Evolutionary conservation across 192 early-diverging fungal genomes (phyloP).

Genomic region (Coemansia biformis): DNA sequence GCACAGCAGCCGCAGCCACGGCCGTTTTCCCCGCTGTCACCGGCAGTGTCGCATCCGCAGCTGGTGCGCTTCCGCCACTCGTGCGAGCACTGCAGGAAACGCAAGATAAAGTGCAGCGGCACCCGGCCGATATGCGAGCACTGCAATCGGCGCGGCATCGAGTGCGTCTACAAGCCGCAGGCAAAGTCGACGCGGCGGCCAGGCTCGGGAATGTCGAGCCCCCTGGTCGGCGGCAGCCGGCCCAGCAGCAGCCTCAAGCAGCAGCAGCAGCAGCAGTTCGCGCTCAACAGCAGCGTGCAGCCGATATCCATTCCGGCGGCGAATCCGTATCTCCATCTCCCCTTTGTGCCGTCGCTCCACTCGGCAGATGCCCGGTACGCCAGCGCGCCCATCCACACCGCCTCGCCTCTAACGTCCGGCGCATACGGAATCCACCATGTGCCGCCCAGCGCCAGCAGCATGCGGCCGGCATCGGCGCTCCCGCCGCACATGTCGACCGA

Average conservation of each 20-base stretch:
- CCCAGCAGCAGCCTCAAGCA: background rate
- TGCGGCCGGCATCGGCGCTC: conserved; percentile 22
- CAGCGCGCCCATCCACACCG: conserved; percentile 7
- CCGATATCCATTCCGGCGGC: conserved; percentile 17
- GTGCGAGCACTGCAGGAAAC: conserved; percentile 46
- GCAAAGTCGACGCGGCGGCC: conserved; percentile 34
- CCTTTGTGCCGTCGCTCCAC: background rate
- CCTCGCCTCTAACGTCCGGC: background rate
- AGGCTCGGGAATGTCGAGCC: background rate
- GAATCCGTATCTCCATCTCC: background rate
- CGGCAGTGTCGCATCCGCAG: conserved; percentile 2
- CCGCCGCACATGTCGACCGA: conserved; percentile 27
- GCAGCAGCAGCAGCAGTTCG: no score
- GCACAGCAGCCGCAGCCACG: conserved; percentile 6
- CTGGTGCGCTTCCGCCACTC: conserved; percentile 43
- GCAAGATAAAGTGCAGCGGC: conserved; percentile 51
- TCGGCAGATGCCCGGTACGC: background rate
- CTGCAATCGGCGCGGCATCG: conserved; percentile 30
- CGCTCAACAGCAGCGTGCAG: background rate
- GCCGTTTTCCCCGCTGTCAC: conserved; percentile 3
- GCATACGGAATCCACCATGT: background rate
- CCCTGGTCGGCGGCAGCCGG: background rate
- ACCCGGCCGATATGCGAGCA: conserved; percentile 45
- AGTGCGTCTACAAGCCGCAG: conserved; percentile 42
- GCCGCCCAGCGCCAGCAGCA: background rate